These are phyloP conservation scores for Hemisphaericaspora xylanilytica DNA, from an alignment of 1,139 yeast species.

Conservation along the genomic window DNA sequence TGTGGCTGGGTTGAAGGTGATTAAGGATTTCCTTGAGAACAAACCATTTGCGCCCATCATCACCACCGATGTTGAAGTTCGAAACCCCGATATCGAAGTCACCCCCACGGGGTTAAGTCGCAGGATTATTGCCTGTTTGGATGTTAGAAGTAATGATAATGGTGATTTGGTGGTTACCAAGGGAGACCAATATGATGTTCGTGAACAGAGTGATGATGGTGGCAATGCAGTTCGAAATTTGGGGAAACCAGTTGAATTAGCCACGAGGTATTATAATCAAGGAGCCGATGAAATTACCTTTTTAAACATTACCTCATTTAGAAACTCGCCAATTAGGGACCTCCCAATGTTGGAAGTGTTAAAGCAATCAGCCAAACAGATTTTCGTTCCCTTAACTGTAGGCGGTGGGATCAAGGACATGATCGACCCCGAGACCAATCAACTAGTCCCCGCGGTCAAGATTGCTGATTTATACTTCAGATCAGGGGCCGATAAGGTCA, in stretches of 20 bases:
- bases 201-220: slow-evolving; percentile 59
- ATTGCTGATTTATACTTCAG: slow-evolving; percentile 90
- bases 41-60: slow-evolving; percentile 26
- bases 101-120: slow-evolving; percentile 74
- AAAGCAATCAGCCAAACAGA: slow-evolving; percentile 76
- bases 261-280: slow-evolving; percentile 82
- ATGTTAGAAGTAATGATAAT: slow-evolving; percentile 89
- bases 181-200: slow-evolving; percentile 96
- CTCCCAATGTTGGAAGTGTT: slow-evolving; percentile 94
- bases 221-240: slow-evolving; percentile 67
- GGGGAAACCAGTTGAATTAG: slow-evolving; percentile 94
- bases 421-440: slow-evolving; percentile 73
- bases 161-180: slow-evolving; percentile 97
- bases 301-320: slow-evolving; percentile 88
- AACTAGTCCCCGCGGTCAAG: slow-evolving; percentile 73
- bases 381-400: slow-evolving; percentile 93
- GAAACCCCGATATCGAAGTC: slow-evolving; percentile 36
- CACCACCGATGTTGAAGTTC: slow-evolving; percentile 19
- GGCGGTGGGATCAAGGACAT: slow-evolving; percentile 97
- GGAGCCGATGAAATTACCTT: slow-evolving; percentile 98
- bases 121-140: slow-evolving; percentile 92
- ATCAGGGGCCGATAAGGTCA: slow-evolving; percentile 96
- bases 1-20: slow-evolving; percentile 74
- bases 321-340: slow-evolving; percentile 88
- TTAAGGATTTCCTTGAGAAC: slow-evolving; percentile 67